Base-by-base conservation (phyloP, 2,329 filamentous ascomycete species). In the Fusarium musae region DNA sequence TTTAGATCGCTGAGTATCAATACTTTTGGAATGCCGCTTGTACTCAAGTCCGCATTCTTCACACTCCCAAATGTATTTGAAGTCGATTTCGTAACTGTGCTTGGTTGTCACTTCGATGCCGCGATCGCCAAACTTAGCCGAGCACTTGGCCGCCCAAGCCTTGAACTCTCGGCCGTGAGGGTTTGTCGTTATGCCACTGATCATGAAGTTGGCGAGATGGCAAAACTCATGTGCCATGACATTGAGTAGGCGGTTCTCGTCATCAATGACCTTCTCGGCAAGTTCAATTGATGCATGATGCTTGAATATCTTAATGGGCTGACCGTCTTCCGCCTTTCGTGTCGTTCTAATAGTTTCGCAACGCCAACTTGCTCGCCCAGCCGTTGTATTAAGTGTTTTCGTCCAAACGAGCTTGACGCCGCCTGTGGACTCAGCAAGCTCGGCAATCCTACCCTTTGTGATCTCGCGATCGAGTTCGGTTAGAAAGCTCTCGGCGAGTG, bases 141-240 rank as follows among this genome's bases (percentile, higher is more conserved):
- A 89, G 82, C 84, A 89, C 80, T 85, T 88, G 57, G 80, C 77
- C 8, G 86, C 91, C 91, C 94, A 97, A 2, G 82, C 79, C 81
- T 97, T 95, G 87, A 98, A 98, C 76, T 93, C 92, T 17, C 89
- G 87, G 28, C 95, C 95, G 79, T 98, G 95, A 0, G 95, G 94
- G 69, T 93, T 92, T 63, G 90, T 91, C 47, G 89, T 91, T 40
- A 95, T 85, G 40, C 91, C 90, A 54, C 88, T 92, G 71, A 98
- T 85, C 90, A 98, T 97, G 81, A 96, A 98, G 77, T 95, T 97
- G 47, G 94, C 92, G 3, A 98, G 85, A 79, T 99, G 96, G 81
- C 96, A 98, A 84, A 96, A 98, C 78, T 99, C 96, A 80, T 99
- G 96, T 0, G 96, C 94, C n/a, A 98, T 84, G 0, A 96, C 95